phyloP scores from a whole-genome alignment of 202 grass and related monocot genomes.

The Alloteropsis angusta region DNA sequence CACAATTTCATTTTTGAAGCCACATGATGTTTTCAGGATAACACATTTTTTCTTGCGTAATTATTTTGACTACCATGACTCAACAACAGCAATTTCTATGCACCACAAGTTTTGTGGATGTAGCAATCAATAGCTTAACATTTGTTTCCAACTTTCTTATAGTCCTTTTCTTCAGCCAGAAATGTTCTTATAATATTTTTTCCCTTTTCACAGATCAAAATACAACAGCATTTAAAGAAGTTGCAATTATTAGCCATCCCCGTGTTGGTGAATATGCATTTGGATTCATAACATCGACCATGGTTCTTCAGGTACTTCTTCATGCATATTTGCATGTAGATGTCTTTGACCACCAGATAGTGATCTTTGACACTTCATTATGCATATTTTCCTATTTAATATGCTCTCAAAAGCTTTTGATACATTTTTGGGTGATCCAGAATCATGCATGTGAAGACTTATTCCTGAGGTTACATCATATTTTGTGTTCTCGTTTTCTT shows the following conservation, averaged over 20 bases:
- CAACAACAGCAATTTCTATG: neutral
- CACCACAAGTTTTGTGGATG: neutral
- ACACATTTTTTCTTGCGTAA: neutral
- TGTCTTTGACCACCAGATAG: neutral
- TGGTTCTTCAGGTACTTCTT: conserved; percentile 87
- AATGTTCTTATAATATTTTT: neutral
- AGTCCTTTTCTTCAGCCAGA: neutral
- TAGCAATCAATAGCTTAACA: neutral
- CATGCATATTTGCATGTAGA: neutral
- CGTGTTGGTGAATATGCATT: conserved; percentile 95
- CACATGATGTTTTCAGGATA: too few species aligned
- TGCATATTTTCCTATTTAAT: neutral
- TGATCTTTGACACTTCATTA: neutral
- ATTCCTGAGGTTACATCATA: neutral
- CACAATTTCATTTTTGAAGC: neutral
- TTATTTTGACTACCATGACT: neutral
- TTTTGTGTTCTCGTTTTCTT: neutral
- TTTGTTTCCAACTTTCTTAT: neutral
- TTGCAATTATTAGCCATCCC: conserved; percentile 96
- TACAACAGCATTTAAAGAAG: conserved; percentile 91
- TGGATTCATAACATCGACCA: conserved; percentile 92
- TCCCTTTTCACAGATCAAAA: conserved; percentile 79
- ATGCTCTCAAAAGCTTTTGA: neutral
- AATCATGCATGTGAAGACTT: neutral
- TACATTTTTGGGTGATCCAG: neutral